These are phyloP conservation scores for Saccharata proteae DNA, from an alignment of 2,329 filamentous ascomycete species.

Conservation along the genomic window DNA sequence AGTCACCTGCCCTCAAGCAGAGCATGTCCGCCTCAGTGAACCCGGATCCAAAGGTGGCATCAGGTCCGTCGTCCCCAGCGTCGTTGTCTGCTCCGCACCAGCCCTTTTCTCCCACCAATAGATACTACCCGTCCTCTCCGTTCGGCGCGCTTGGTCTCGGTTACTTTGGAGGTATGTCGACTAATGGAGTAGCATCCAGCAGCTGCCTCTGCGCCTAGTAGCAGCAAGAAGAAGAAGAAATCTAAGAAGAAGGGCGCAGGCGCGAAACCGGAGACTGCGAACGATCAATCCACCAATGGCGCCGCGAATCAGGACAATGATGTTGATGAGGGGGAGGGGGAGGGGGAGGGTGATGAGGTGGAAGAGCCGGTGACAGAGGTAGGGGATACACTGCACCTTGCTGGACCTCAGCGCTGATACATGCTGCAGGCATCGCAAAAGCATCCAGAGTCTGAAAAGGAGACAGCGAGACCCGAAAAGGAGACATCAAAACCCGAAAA, in stretches of 20 bases:
- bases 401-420: background rate
- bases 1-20: no score
- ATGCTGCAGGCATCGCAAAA: constrained; percentile 1
- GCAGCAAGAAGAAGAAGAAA: constrained; percentile 44
- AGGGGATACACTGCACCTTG: constrained; percentile 10
- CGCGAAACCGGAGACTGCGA: constrained; percentile 25
- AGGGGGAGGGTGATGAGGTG: constrained; percentile 22
- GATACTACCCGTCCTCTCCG: no score
- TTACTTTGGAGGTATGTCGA: no score
- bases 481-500: constrained; percentile 3
- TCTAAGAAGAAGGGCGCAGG: constrained; percentile 43
- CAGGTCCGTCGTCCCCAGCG: no score
- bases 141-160: no score
- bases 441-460: constrained; percentile 8
- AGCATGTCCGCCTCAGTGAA: no score
- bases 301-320: constrained; percentile 15
- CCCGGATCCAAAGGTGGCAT: no score
- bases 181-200: no score
- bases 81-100: no score
- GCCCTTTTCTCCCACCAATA: no score
- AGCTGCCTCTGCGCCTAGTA: no score
- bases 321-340: constrained; percentile 21
- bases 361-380: constrained; percentile 5
- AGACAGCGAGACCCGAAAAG: constrained; percentile 10
- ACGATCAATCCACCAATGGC: constrained; percentile 16